Conservation (phyloP, 345 rosid species). For the Viola odorata region DNA sequence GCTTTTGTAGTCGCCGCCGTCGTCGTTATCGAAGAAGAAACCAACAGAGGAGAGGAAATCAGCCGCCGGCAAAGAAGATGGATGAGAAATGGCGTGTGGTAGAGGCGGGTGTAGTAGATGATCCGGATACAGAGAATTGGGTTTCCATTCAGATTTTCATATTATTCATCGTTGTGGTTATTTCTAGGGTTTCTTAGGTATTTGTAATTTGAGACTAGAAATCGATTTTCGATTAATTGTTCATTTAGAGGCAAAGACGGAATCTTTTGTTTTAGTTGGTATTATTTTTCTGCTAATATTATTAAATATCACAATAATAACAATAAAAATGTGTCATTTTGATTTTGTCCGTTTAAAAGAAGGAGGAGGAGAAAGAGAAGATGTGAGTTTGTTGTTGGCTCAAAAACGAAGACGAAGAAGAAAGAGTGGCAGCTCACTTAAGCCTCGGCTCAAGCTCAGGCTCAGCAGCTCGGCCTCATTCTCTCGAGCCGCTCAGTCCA, state of each 20-base stretch:
- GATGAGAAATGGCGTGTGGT: slow-evolving; percentile 39
- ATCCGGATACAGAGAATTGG: slow-evolving; percentile 30
- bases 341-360: no score
- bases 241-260: no score
- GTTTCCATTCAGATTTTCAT: slow-evolving; percentile 61
- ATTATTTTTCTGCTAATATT: not conserved
- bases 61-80: slow-evolving; percentile 36
- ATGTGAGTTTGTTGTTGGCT: not conserved
- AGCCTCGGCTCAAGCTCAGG: no score
- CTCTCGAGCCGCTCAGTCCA: no score
- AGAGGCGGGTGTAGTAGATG: slow-evolving; percentile 18
- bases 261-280: not conserved
- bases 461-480: no score
- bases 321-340: not conserved
- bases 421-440: not conserved
- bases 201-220: not conserved
- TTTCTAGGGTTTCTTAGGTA: slow-evolving; percentile 24
- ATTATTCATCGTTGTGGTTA: slow-evolving; percentile 18
- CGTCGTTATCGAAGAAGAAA: slow-evolving; percentile 5
- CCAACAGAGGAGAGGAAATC: slow-evolving; percentile 10
- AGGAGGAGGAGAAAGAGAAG: not conserved
- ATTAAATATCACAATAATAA: not conserved
- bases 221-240: no score
- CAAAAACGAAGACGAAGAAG: not conserved
- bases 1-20: slow-evolving; percentile 13